phyloP scores from a whole-genome alignment of 2,329 filamentous ascomycete genomes.

The Chrysoporthe cubensis region DNA sequence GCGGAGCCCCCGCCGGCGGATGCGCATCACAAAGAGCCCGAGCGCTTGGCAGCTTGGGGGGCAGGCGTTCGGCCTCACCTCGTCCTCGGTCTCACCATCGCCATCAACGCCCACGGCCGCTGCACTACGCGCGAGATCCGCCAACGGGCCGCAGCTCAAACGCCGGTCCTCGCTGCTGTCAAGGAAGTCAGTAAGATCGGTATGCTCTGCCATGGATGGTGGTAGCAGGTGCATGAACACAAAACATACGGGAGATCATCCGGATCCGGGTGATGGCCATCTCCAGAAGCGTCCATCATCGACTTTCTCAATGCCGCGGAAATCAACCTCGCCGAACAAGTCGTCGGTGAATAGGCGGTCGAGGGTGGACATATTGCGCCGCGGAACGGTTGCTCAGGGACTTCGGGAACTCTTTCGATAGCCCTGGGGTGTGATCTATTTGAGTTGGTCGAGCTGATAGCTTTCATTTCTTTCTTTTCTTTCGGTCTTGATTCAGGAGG shows the following conservation, averaged over 20 bases:
- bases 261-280: conserved; percentile 1
- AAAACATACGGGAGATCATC: conserved; percentile 4
- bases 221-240: conserved; percentile 10
- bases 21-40: conserved; percentile 26
- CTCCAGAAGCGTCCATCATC: conserved; percentile 16
- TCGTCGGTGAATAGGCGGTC: conserved; percentile 41
- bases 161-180: conserved; percentile 28
- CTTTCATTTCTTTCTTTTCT: neutral
- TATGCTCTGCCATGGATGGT: conserved; percentile 21
- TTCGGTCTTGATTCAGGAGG: neutral
- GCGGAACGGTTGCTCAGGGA: conserved; percentile 44
- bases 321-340: conserved; percentile 19
- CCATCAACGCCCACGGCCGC: conserved; percentile 14
- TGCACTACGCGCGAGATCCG: conserved; percentile 32
- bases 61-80: conserved; percentile 4
- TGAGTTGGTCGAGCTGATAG: neutral
- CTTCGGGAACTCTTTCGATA: conserved; percentile 52
- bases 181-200: conserved; percentile 27
- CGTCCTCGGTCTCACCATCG: conserved; percentile 1
- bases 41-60: conserved; percentile 25
- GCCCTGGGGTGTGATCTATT: conserved; percentile 10
- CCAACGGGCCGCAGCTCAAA: conserved; percentile 33
- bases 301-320: conserved; percentile 32
- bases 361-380: conserved; percentile 42
- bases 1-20: conserved; percentile 14